phyloP scores from a whole-genome alignment of 495 filamentous ascomycete genomes.

The Articulospora tetracladia region DNA sequence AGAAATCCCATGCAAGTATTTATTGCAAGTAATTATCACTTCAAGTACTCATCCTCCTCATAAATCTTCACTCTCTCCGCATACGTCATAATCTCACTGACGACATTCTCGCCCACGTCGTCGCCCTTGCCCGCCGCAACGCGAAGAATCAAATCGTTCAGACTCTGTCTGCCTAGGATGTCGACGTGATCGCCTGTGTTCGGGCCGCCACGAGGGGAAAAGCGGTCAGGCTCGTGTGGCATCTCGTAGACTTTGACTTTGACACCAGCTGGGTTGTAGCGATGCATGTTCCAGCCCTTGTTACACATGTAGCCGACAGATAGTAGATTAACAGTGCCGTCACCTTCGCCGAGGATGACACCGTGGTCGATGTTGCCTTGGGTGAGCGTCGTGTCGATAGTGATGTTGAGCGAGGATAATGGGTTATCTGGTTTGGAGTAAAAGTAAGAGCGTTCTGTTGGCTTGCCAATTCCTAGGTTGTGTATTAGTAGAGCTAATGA shows the following conservation, averaged over 20 bases:
- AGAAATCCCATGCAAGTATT: not conserved
- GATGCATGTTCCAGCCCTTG: conserved; percentile 87
- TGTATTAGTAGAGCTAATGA: not conserved
- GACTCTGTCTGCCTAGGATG: conserved; percentile 80
- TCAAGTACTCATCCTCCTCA: conserved; percentile 20
- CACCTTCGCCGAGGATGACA: conserved; percentile 88
- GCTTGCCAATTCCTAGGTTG: conserved; percentile 64
- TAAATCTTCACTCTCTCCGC: conserved; percentile 20
- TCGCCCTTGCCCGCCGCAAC: conserved; percentile 88
- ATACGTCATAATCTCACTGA: conserved; percentile 61
- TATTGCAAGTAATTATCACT: not conserved
- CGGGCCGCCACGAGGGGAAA: conserved; percentile 85
- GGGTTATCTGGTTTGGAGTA: conserved; percentile 74
- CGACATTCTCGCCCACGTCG: conserved; percentile 69
- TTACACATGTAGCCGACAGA: conserved; percentile 95
- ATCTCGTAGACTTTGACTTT: conserved; percentile 88
- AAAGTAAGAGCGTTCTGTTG: conserved; percentile 87
- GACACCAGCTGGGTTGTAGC: conserved; percentile 84
- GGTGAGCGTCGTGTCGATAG: conserved; percentile 78
- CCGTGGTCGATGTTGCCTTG: conserved; percentile 72
- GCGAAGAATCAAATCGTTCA: conserved; percentile 87
- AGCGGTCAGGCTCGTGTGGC: conserved; percentile 92
- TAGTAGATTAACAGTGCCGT: conserved; percentile 88
- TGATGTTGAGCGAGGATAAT: conserved; percentile 68
- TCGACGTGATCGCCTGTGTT: conserved; percentile 98